These are phyloP conservation scores for Sonneratia alba DNA, from an alignment of 345 rosid species.

Conservation along the genomic window DNA sequence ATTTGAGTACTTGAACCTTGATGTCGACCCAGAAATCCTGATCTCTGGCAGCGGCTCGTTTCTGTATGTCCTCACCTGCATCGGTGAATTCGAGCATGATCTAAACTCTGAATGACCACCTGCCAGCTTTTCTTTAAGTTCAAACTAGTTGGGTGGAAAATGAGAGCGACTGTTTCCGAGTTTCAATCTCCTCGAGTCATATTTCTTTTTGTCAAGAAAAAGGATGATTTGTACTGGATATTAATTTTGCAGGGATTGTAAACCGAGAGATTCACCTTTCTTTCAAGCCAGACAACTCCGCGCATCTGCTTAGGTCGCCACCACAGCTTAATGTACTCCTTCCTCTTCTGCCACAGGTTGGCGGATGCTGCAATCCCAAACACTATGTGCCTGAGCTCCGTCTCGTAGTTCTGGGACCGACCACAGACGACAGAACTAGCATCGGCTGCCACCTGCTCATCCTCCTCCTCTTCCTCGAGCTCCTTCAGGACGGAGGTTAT, in stretches of 20 bases:
- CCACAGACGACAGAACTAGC: background rate
- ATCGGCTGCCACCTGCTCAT: background rate
- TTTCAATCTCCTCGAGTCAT: no score
- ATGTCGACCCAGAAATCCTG: slow-evolving; percentile 51
- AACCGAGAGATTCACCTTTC: slow-evolving; percentile 17
- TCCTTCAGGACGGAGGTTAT: slow-evolving; percentile 14
- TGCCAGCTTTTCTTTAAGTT: background rate
- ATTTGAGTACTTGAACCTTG: slow-evolving; percentile 58
- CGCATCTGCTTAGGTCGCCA: slow-evolving; percentile 63
- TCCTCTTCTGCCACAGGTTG: slow-evolving; percentile 54
- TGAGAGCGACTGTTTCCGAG: no score
- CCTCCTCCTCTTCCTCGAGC: background rate
- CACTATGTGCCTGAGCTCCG: slow-evolving; percentile 51
- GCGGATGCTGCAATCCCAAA: slow-evolving; percentile 75
- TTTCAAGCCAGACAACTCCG: slow-evolving; percentile 73
- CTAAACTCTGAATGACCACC: background rate
- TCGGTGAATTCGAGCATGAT: background rate
- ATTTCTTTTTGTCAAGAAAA: no score
- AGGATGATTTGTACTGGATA: background rate
- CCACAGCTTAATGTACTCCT: slow-evolving; percentile 76
- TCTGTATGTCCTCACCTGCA: slow-evolving; percentile 22
- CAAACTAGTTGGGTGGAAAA: background rate
- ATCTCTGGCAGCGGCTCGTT: slow-evolving; percentile 53
- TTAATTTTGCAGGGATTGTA: background rate
- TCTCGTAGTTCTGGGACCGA: slow-evolving; percentile 18